Percentiles rank a stretch among this genome's conserved stretches.
phyloP scores from a whole-genome alignment of 2,329 filamentous ascomycete genomes.

The Conoideocrella luteorostrata region DNA sequence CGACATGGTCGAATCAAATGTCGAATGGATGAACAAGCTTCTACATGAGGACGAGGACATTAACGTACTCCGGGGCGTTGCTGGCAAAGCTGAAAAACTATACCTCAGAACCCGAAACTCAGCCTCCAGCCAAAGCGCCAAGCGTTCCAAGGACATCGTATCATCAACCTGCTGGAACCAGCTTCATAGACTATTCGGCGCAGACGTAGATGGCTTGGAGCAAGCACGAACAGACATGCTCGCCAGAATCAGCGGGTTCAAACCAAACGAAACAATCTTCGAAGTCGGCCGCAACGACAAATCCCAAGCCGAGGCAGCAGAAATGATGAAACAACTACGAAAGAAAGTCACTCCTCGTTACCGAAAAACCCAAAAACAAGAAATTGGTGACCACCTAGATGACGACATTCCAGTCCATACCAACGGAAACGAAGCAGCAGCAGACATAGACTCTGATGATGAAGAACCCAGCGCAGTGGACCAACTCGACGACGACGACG shows the following conservation, averaged over 20 bases:
- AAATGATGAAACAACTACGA: slow-evolving; percentile 68
- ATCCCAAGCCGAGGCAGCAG: slow-evolving; percentile 57
- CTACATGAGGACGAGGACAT: slow-evolving; percentile 72
- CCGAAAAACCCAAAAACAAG: slow-evolving; percentile 34
- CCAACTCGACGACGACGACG: slow-evolving; percentile 47
- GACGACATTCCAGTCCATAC: slow-evolving; percentile 11
- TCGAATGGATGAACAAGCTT: slow-evolving; percentile 79
- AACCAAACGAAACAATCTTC: slow-evolving; percentile 92
- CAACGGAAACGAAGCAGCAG: too few species aligned
- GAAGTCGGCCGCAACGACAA: slow-evolving; percentile 76
- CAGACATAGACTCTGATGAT: slow-evolving; percentile 23
- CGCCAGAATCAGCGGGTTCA: slow-evolving; percentile 79
- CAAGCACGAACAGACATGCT: slow-evolving; percentile 79
- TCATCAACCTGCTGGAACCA: slow-evolving; percentile 63
- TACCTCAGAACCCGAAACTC: slow-evolving; percentile 87
- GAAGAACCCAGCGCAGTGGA: too few species aligned
- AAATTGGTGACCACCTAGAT: slow-evolving; percentile 19
- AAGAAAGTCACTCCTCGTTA: slow-evolving; percentile 60
- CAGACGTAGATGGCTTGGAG: slow-evolving; percentile 58
- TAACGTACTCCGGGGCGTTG: slow-evolving; percentile 61
- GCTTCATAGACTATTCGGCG: slow-evolving; percentile 74
- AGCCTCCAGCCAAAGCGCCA: slow-evolving; percentile 84
- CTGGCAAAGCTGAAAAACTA: slow-evolving; percentile 83
- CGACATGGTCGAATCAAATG: slow-evolving; percentile 65
- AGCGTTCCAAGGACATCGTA: slow-evolving; percentile 73